Percentiles rank a stretch among this genome's conserved stretches.
phyloP scores from a whole-genome alignment of 1,139 yeast species.

The Hyphopichia wangnamkhiaoensis region DNA sequence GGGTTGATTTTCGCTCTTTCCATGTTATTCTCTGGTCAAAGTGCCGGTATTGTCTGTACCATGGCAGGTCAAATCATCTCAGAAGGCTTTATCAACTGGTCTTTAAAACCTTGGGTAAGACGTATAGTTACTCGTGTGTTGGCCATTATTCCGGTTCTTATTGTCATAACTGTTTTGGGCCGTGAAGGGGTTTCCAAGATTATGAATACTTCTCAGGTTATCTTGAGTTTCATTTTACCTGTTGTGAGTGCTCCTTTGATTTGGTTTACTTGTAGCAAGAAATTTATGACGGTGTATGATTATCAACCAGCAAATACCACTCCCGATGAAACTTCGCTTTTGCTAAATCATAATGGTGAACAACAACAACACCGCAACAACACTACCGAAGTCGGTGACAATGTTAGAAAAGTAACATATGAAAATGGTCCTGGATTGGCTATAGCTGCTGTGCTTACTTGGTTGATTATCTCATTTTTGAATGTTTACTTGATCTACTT shows the following conservation, averaged over 20 bases:
- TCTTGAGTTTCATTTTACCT: constrained; percentile 67
- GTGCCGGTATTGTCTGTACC: constrained; percentile 82
- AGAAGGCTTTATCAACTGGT: constrained; percentile 79
- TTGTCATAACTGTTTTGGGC: constrained; percentile 64
- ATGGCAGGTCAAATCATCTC: constrained; percentile 81
- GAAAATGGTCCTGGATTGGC: constrained; percentile 67
- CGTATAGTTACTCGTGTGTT: constrained; percentile 69
- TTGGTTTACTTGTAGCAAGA: constrained; percentile 63
- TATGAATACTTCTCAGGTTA: constrained; percentile 74
- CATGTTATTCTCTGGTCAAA: constrained; percentile 73
- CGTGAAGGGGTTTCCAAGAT: constrained; percentile 69
- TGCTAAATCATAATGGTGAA: constrained; percentile 10
- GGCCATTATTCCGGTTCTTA: constrained; percentile 70
- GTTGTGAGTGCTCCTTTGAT: constrained; percentile 76
- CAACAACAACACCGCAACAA: constrained; percentile 1
- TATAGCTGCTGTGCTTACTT: constrained; percentile 57
- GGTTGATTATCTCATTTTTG: constrained; percentile 70
- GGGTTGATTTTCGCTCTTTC: constrained; percentile 76
- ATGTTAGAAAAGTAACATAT: constrained; percentile 35
- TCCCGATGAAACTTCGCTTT: constrained; percentile 18
- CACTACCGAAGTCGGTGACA: constrained; percentile 5
- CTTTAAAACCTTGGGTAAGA: constrained; percentile 66
- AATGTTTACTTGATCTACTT: constrained; percentile 72
- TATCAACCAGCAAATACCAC: constrained; percentile 12
- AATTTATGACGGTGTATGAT: constrained; percentile 56